These are phyloP conservation scores for Phialocephala subalpina DNA, from an alignment of 2,329 filamentous ascomycete species.

Conservation along the genomic window DNA sequence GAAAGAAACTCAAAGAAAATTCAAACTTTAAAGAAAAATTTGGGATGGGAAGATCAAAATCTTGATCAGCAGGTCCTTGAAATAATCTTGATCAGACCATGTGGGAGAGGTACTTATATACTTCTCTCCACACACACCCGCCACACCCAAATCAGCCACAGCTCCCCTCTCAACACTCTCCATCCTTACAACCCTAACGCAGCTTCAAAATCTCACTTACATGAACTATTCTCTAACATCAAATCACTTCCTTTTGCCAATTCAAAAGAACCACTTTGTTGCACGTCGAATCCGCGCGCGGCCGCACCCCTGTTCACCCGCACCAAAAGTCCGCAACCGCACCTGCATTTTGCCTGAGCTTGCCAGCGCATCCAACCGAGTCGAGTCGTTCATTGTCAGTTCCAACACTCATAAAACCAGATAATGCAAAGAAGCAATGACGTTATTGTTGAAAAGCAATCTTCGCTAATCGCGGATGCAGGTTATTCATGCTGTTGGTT, in stretches of 20 bases:
- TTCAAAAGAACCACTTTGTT: background rate
- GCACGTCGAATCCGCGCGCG: constrained; percentile 13
- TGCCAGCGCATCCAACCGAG: constrained; percentile 12
- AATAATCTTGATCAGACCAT: background rate
- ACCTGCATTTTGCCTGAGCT: constrained; percentile 1
- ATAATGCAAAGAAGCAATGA: background rate
- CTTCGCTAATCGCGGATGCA: background rate
- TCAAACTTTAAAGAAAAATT: no score
- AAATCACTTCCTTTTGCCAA: constrained; percentile 8
- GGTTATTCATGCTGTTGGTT: background rate
- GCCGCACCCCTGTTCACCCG: constrained; percentile 6
- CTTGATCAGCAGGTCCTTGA: background rate
- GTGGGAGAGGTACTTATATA: background rate
- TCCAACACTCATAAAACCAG: background rate
- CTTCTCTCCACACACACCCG: no score
- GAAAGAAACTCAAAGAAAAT: no score
- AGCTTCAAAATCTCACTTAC: constrained; percentile 8
- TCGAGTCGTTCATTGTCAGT: background rate
- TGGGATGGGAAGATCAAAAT: background rate
- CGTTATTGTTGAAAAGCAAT: background rate
- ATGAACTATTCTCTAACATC: background rate
- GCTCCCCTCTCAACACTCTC: background rate
- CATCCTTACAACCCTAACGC: background rate
- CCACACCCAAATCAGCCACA: no score
- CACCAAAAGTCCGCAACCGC: background rate